A percentile compares a stretch with the other conserved stretches of the same genome.
Evolutionary conservation across 129 eudicot genomes (phyloP).

Genomic region (Tanacetum coccineum): DNA sequence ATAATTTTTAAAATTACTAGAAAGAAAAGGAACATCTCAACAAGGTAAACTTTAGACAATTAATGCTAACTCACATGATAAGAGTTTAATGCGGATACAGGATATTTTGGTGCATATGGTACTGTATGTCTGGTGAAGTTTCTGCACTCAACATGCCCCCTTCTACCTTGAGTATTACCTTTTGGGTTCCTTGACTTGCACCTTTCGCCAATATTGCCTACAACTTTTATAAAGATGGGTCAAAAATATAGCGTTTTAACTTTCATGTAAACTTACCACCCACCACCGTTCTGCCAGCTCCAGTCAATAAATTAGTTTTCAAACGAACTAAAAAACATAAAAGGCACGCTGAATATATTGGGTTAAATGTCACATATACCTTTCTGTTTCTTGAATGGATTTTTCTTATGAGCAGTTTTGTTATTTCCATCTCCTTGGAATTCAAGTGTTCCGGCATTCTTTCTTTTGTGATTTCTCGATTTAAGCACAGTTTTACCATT

Average conservation of each 20-base stretch:
- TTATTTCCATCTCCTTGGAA: background rate
- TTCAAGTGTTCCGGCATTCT: constrained; percentile 18
- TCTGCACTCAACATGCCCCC: constrained; percentile 4
- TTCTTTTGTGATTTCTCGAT: constrained; percentile 31
- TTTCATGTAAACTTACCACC: background rate
- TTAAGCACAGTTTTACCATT: constrained; percentile 8
- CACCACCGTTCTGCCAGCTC: background rate
- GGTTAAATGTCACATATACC: constrained; percentile 10
- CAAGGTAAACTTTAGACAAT: constrained; percentile 15
- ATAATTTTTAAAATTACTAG: background rate
- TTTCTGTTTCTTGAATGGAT: constrained; percentile 32
- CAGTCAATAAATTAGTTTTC: background rate
- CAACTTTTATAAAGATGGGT: background rate
- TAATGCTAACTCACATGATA: constrained; percentile 17
- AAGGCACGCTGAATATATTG: too few species aligned
- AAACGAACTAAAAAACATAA: background rate
- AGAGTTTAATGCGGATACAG: constrained; percentile 2
- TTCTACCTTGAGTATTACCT: constrained; percentile 19
- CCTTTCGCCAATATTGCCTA: constrained; percentile 29
- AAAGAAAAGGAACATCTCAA: constrained; percentile 20
- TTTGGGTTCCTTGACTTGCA: constrained; percentile 21
- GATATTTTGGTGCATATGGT: constrained; percentile 17
- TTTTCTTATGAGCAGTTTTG: constrained; percentile 17
- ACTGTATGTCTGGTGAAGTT: constrained; percentile 19
- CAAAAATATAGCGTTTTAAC: background rate